These are phyloP conservation scores for Fraxinus albicans DNA, from an alignment of 305 asterid genomes.

Conservation along the genomic window DNA sequence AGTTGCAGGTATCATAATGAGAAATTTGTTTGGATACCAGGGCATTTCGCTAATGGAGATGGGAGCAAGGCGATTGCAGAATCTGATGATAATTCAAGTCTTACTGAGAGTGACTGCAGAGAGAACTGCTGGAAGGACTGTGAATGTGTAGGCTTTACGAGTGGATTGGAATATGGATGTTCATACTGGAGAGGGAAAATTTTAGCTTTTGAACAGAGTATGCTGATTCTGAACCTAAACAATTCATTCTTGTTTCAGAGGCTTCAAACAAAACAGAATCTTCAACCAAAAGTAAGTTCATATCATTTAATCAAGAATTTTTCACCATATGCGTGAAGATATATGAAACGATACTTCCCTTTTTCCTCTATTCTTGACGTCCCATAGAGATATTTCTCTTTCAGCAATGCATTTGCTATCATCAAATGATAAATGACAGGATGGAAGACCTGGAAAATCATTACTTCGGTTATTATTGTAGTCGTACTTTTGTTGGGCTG, in stretches of 20 bases:
- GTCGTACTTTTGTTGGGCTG: constrained; percentile 18
- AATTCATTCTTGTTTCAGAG: constrained; percentile 23
- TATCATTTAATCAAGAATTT: too few relatives aligned
- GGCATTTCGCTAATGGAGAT: not conserved
- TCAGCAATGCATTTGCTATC: not conserved
- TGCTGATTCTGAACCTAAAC: not conserved
- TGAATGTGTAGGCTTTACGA: constrained; percentile 34
- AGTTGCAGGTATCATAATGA: constrained; percentile 23
- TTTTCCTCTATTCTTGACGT: too few relatives aligned
- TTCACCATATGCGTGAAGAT: too few relatives aligned
- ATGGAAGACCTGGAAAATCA: constrained; percentile 15
- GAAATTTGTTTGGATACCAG: constrained; percentile 24
- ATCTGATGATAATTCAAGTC: constrained; percentile 25
- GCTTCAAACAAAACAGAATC: constrained; percentile 16
- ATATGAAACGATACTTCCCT: too few relatives aligned
- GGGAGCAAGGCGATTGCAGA: not conserved
- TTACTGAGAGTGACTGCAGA: constrained; percentile 41
- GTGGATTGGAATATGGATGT: constrained; percentile 24
- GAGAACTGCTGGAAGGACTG: constrained; percentile 38
- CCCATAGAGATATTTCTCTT: too few relatives aligned
- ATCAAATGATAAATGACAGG: constrained; percentile 14
- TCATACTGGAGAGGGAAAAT: constrained; percentile 34
- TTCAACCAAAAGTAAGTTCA: constrained; percentile 20
- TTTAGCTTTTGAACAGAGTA: constrained; percentile 30
- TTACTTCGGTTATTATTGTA: constrained; percentile 15